Conservation (phyloP, 139 green algal genomes). For the Tetradesmus obliquus region DNA sequence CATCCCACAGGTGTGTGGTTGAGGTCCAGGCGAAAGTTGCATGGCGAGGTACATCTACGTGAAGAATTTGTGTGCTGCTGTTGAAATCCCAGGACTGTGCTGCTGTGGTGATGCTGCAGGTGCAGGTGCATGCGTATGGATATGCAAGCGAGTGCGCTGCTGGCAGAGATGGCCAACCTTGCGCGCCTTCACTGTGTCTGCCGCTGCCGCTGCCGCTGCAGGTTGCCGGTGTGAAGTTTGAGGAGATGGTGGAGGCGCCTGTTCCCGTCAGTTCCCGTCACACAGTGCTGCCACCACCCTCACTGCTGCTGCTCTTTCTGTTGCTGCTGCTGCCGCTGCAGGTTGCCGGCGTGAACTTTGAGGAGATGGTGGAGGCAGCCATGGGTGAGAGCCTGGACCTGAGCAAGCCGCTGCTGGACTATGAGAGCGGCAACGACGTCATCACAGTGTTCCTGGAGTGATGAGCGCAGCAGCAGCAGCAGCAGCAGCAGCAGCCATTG, state of each 20-base stretch:
- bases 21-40: no score
- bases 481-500: not conserved
- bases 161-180: no score
- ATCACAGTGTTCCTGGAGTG: constrained; percentile 39
- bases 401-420: constrained; percentile 40
- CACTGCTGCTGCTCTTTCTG: not conserved
- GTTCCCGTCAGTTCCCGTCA: no score
- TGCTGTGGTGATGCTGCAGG: no score
- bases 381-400: constrained; percentile 46
- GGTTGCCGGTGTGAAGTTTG: constrained; percentile 57
- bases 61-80: no score
- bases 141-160: no score
- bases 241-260: constrained; percentile 47
- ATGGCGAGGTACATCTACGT: no score
- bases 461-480: not conserved
- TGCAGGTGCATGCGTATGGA: no score
- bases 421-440: constrained; percentile 40
- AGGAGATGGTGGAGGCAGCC: constrained; percentile 50
- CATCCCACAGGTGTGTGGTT: no score
- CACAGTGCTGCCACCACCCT: not conserved
- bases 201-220: not conserved
- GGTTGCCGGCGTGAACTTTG: constrained; percentile 59
- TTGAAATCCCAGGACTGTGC: no score
- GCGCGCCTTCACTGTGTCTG: not conserved
- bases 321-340: not conserved